Percentiles rank a stretch among this genome's conserved stretches.
Evolutionary conservation across 257 asterid species (phyloP).

Genomic region (Solanum microdontum): DNA sequence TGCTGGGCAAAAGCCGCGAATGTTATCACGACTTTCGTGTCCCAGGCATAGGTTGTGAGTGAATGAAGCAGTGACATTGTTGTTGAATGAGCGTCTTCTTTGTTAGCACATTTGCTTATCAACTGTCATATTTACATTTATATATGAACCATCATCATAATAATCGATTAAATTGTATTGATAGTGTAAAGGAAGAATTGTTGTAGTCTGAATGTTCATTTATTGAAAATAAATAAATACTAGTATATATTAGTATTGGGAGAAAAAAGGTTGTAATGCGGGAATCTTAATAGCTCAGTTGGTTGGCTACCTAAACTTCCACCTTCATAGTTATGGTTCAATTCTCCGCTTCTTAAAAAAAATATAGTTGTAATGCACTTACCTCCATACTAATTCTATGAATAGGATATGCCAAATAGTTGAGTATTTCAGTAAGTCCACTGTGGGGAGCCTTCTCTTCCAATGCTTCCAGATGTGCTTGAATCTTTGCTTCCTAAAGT

Average conservation of each 20-base stretch:
- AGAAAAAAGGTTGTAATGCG: no score
- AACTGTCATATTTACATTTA: conserved; percentile 8
- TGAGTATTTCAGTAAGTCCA: conserved; percentile 32
- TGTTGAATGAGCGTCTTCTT: conserved; percentile 21
- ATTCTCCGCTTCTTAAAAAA: no score
- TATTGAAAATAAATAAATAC: no score
- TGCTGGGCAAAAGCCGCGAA: conserved; percentile 28
- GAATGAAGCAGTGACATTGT: conserved; percentile 18
- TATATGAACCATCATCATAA: not conserved
- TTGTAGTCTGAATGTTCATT: no score
- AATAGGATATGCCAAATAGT: conserved; percentile 55
- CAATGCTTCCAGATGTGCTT: conserved; percentile 15
- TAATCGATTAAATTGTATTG: not conserved
- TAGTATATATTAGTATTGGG: no score
- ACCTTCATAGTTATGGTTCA: no score
- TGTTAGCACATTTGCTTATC: conserved; percentile 15
- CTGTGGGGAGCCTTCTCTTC: conserved; percentile 20
- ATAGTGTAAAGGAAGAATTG: not conserved
- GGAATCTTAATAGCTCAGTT: no score
- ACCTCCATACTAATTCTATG: conserved; percentile 66
- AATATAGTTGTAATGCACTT: not conserved
- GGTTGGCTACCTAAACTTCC: no score
- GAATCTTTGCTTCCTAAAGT: conserved; percentile 16
- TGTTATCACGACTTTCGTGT: conserved; percentile 22
- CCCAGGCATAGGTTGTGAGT: conserved; percentile 32